These are phyloP conservation scores for Digitaria exilis DNA, from an alignment of 202 grass and related monocot genomes.

Conservation along the genomic window DNA sequence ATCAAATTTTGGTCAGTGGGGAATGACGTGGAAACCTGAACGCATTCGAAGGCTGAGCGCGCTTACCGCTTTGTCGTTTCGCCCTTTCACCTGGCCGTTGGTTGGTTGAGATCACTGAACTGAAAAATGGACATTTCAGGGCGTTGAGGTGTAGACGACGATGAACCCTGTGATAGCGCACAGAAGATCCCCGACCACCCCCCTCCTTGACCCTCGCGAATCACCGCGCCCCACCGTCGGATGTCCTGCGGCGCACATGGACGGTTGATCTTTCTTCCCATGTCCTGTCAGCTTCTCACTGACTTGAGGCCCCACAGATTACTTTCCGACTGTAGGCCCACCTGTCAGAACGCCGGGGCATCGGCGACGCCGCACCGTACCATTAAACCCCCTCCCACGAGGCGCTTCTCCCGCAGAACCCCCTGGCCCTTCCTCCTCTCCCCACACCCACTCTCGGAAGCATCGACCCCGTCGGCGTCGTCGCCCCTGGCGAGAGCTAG, in stretches of 20 bases:
- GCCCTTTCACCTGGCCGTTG: neutral
- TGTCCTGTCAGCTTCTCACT: neutral
- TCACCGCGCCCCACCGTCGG: neutral
- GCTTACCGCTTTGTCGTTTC: neutral
- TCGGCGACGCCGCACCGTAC: neutral
- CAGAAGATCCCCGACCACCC: neutral
- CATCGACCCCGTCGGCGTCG: neutral
- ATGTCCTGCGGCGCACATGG: neutral
- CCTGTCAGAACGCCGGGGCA: neutral
- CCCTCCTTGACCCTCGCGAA: neutral
- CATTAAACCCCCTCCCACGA: slow-evolving; percentile 16
- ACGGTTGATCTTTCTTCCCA: neutral
- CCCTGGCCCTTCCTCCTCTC: too few species aligned
- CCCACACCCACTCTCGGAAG: neutral
- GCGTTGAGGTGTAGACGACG: neutral
- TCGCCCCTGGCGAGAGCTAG: slow-evolving; percentile 19
- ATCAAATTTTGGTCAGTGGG: too few species aligned
- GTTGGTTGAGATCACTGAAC: neutral
- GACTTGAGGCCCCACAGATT: neutral
- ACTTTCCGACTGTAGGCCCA: too few species aligned
- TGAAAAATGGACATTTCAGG: neutral
- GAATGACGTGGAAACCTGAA: neutral
- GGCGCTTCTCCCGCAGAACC: neutral
- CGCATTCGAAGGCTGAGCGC: neutral
- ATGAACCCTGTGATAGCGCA: neutral